Percentiles rank a stretch among this genome's conserved stretches.
phyloP scores from a whole-genome alignment of 192 early-diverging fungal species.

The Entomortierella beljakovae region DNA sequence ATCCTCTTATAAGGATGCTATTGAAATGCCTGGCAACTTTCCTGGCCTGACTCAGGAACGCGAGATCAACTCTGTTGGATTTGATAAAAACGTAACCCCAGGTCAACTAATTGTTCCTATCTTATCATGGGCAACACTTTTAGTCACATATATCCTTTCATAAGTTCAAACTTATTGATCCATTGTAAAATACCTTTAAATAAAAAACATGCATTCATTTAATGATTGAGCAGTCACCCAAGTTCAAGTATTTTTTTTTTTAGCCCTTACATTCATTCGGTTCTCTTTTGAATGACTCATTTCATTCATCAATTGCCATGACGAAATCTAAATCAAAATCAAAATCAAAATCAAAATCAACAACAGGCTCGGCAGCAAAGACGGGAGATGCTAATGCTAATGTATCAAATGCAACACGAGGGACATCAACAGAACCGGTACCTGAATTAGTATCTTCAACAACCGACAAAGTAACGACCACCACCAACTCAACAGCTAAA shows the following conservation, averaged over 20 bases:
- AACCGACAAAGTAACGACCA: neutral
- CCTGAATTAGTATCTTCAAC: neutral
- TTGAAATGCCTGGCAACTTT: constrained; percentile 40
- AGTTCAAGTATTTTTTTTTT: neutral
- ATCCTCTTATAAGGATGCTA: neutral
- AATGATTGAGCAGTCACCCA: neutral
- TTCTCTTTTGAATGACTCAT: neutral
- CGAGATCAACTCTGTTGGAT: neutral
- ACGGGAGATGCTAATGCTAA: neutral
- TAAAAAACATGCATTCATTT: neutral
- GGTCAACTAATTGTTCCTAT: constrained; percentile 30
- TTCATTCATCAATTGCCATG: neutral
- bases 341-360: constrained; percentile 10
- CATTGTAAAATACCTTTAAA: neutral
- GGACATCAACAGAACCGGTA: neutral
- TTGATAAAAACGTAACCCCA: neutral
- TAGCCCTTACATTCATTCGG: neutral
- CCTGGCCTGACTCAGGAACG: constrained; percentile 2
- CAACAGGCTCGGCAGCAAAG: neutral
- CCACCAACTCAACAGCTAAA: too few species aligned
- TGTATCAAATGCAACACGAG: constrained; percentile 3
- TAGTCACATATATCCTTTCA: constrained; percentile 41
- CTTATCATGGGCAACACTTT: constrained; percentile 38
- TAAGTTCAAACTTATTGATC: neutral
- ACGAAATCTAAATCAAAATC: constrained; percentile 17